phyloP scores from a whole-genome alignment of 805 yeast genomes.

The Suhomyces faveliae region DNA sequence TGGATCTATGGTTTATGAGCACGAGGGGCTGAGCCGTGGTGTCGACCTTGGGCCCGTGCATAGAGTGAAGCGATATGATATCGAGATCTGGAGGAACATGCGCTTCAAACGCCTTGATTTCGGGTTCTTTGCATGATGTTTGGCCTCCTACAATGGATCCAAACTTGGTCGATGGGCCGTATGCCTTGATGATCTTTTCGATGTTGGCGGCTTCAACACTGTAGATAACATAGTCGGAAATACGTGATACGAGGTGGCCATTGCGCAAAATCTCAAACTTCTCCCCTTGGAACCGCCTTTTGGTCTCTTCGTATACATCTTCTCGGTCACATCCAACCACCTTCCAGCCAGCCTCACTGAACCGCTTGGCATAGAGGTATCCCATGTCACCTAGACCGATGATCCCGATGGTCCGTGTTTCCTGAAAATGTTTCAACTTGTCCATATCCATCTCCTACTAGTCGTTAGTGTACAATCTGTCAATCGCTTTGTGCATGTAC shows the following conservation, averaged over 20 bases:
- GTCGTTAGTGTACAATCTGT: no score
- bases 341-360: slow-evolving; percentile 81
- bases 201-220: slow-evolving; percentile 92
- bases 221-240: slow-evolving; percentile 80
- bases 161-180: slow-evolving; percentile 85
- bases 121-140: slow-evolving; percentile 92
- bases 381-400: slow-evolving; percentile 99
- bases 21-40: slow-evolving; percentile 93
- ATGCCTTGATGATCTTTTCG: slow-evolving; percentile 62
- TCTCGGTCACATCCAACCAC: slow-evolving; percentile 88
- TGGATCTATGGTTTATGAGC: slow-evolving; percentile 70
- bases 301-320: slow-evolving; percentile 51
- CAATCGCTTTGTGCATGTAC: no score
- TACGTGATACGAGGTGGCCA: slow-evolving; percentile 82
- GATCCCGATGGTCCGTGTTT: slow-evolving; percentile 68
- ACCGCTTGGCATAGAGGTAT: slow-evolving; percentile 71
- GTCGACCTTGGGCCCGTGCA: slow-evolving; percentile 91
- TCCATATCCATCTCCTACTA: no score
- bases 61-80: slow-evolving; percentile 83
- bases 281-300: slow-evolving; percentile 37
- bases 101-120: slow-evolving; percentile 79
- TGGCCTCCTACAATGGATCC: slow-evolving; percentile 98
- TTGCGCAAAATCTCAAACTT: slow-evolving; percentile 60
- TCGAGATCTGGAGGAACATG: slow-evolving; percentile 75
- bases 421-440: slow-evolving; percentile 1